Conservation (phyloP, 768 basidiomycete genomes). For the Mycena alexandri region DNA sequence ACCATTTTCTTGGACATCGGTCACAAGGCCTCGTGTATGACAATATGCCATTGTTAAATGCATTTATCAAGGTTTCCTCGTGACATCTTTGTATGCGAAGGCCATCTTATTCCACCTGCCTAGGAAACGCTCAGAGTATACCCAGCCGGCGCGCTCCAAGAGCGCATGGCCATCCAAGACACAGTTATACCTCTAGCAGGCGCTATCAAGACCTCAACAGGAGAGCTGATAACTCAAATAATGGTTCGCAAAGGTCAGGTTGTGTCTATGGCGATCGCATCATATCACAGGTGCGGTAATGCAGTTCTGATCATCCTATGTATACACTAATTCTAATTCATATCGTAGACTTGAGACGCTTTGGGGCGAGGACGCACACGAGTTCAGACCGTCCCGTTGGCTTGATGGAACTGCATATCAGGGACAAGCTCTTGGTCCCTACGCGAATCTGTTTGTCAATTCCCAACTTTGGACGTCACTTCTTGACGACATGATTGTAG, state of each 20-base stretch:
- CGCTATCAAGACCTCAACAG: slow-evolving; percentile 8
- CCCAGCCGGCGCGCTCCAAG: slow-evolving; percentile 14
- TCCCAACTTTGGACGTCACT: background rate
- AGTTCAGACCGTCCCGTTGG: slow-evolving; percentile 28
- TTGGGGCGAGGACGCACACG: slow-evolving; percentile 29
- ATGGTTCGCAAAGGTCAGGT: slow-evolving; percentile 31
- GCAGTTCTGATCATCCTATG: slow-evolving; percentile 9
- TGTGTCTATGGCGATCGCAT: slow-evolving; percentile 8
- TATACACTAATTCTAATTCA: background rate
- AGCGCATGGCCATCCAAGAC: slow-evolving; percentile 24
- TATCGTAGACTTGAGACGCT: slow-evolving; percentile 12
- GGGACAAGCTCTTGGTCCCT: slow-evolving; percentile 28
- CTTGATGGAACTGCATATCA: slow-evolving; percentile 14
- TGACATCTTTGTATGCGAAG: background rate
- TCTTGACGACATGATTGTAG: background rate
- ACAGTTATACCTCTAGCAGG: slow-evolving; percentile 19
- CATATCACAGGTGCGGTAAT: slow-evolving; percentile 28
- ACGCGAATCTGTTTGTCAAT: slow-evolving; percentile 26
- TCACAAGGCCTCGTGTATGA: slow-evolving; percentile 5
- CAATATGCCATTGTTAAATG: slow-evolving; percentile 32
- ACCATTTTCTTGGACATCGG: background rate
- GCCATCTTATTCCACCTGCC: background rate
- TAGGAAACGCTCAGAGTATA: slow-evolving; percentile 34
- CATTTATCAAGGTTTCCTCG: slow-evolving; percentile 35
- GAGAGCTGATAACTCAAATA: slow-evolving; percentile 10